phyloP scores from a whole-genome alignment of 108 stramenopile genomes.

The Skeletonema marinoi region DNA sequence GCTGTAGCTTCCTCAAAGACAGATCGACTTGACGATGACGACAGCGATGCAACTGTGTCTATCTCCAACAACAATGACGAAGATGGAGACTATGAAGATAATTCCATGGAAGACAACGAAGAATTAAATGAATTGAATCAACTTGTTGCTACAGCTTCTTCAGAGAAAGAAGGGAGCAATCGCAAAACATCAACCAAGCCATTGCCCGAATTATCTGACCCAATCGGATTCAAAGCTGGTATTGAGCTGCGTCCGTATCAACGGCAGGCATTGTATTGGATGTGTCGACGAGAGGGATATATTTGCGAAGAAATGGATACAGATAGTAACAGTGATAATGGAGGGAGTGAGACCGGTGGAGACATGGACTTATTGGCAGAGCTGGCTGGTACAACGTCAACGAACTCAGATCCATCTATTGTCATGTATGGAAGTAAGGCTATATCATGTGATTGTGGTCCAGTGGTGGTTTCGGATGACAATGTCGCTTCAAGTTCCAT shows the following conservation, averaged over 20 bases:
- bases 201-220: conserved; percentile 58
- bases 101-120: conserved; percentile 25
- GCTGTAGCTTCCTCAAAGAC: not conserved
- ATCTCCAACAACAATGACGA: not conserved
- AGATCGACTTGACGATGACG: not conserved
- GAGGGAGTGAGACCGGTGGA: not conserved
- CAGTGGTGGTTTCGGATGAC: conserved; percentile 57
- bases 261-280: conserved; percentile 77
- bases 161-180: not conserved
- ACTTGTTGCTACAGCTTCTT: conserved; percentile 4
- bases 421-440: conserved; percentile 24
- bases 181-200: not conserved
- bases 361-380: conserved; percentile 39
- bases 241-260: conserved; percentile 75
- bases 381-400: conserved; percentile 7
- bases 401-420: conserved; percentile 5
- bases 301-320: conserved; percentile 17
- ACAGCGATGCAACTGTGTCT: not conserved
- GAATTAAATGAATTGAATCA: conserved; percentile 23
- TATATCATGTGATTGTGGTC: conserved; percentile 80
- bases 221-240: conserved; percentile 45
- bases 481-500: conserved; percentile 22
- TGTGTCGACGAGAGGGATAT: conserved; percentile 67
- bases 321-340: conserved; percentile 4
- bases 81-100: conserved; percentile 29